A percentile compares a stretch with the other conserved stretches of the same genome.
Conservation (phyloP, 78 protist species). For the Guillardia theta region DNA sequence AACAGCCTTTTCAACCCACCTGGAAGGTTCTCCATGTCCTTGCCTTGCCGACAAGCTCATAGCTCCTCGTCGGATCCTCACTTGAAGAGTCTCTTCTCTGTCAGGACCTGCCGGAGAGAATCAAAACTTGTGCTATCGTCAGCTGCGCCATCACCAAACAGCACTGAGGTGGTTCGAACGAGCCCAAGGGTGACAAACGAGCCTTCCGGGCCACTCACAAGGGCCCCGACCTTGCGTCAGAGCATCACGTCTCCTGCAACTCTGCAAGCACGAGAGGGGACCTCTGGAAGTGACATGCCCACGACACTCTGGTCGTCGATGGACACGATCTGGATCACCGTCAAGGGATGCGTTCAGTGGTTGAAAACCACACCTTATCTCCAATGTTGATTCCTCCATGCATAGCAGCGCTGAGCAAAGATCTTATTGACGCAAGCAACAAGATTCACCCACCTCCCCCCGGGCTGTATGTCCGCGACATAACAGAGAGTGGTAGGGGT, state of each 20-base stretch:
- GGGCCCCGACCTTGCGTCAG: neutral
- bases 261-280: neutral
- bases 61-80: no score
- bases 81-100: no score
- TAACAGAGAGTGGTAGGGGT: neutral
- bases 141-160: no score
- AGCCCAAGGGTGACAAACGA: neutral
- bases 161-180: neutral
- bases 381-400: neutral
- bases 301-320: neutral
- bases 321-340: neutral
- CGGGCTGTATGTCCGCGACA: neutral
- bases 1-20: no score
- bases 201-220: neutral
- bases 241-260: neutral
- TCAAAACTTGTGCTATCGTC: no score
- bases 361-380: no score
- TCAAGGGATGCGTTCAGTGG: no score
- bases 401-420: neutral
- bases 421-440: neutral
- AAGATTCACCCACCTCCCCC: neutral
- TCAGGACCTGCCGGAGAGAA: no score
- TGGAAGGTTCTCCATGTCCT: no score
- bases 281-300: neutral
- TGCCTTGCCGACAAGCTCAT: no score